phyloP scores from a whole-genome alignment of 2,329 filamentous ascomycete genomes.

The Xylaria sp. region DNA sequence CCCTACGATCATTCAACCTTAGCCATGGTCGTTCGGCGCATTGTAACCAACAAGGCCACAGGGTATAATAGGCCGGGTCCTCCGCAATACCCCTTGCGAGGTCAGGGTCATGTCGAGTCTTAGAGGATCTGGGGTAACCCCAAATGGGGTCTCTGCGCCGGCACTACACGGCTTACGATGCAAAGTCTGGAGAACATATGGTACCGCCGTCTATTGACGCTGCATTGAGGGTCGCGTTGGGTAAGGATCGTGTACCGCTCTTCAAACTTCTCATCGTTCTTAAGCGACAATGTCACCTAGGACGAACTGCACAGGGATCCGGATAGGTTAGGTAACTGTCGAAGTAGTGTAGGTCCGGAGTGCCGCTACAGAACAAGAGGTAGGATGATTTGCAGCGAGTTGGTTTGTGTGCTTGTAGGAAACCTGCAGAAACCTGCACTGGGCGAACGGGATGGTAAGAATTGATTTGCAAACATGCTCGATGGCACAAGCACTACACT shows the following conservation, averaged over 20 bases:
- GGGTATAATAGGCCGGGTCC: conserved; percentile 10
- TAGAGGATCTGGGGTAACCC: conserved; percentile 18
- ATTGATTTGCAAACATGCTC: conserved; percentile 8
- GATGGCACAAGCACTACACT: background rate
- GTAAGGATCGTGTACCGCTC: conserved; percentile 7
- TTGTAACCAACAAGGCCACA: conserved; percentile 13
- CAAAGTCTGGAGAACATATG: conserved; percentile 9
- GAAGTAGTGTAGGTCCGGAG: conserved; percentile 7
- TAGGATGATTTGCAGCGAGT: conserved; percentile 24
- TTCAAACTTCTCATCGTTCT: background rate
- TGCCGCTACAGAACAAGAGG: conserved; percentile 14
- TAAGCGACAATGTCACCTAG: background rate
- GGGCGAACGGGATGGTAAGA: conserved; percentile 9
- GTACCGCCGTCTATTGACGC: conserved; percentile 12
- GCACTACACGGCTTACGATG: conserved; percentile 23
- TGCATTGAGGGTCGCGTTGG: conserved; percentile 8
- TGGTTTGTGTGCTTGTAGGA: background rate
- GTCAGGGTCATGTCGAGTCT: conserved; percentile 8
- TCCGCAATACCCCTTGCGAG: conserved; percentile 28
- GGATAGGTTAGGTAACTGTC: conserved; percentile 13
- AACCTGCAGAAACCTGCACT: conserved; percentile 2
- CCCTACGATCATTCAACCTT: conserved; percentile 1
- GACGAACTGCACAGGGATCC: conserved; percentile 1
- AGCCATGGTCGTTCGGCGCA: conserved; percentile 19
- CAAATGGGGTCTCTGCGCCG: conserved; percentile 26